Conservation (phyloP, 257 asterid genomes). For the Solanum habrochaites region DNA sequence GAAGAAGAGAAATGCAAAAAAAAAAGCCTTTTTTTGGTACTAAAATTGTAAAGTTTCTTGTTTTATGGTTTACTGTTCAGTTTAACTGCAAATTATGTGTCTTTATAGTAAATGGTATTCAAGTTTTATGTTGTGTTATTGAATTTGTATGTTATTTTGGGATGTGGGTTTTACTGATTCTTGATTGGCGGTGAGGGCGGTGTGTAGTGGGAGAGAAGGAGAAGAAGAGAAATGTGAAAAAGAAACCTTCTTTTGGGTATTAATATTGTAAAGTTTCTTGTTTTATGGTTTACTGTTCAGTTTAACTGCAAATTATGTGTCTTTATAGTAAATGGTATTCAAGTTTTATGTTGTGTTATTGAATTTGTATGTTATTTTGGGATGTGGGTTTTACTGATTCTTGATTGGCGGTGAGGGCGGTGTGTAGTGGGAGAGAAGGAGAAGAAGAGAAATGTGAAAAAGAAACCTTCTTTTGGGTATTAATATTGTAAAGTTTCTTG, state of each 20-base stretch:
- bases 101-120: neutral
- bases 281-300: neutral
- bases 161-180: neutral
- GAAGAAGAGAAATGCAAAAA: neutral
- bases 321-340: neutral
- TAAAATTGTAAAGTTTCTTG: neutral
- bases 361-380: neutral
- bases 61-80: neutral
- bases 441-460: neutral
- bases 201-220: neutral
- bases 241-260: neutral
- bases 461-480: neutral
- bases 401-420: neutral
- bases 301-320: neutral
- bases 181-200: neutral
- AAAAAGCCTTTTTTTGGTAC: neutral
- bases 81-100: neutral
- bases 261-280: neutral
- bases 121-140: neutral
- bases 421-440: neutral
- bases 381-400: neutral
- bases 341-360: neutral
- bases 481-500: neutral
- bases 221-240: too few relatives aligned
- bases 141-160: neutral